Base-by-base conservation (phyloP, 805 yeast genomes). In the Saccharomycopsis vini region DNA sequence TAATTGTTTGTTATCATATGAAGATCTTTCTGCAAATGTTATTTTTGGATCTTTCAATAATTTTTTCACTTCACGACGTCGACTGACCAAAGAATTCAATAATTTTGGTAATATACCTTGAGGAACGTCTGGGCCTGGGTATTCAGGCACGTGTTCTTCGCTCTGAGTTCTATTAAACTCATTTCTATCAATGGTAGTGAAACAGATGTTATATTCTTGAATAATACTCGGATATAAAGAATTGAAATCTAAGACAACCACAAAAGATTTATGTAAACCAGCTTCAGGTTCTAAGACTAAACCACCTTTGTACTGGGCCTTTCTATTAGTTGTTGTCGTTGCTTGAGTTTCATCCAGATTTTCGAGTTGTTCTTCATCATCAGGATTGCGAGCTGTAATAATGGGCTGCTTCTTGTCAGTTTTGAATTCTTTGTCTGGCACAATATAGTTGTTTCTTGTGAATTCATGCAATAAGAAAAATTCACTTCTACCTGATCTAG, bases 211-310 rank as follows among this genome's bases (percentile, higher is more conserved):
- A 62, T 74, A 92, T 62, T 92, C 98, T 64, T 92, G 98, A 54
- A 92, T 92, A 57, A 92, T 90, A 50, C 95, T 85, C 7, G 98
- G 98, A 59, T 92, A 92, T 66, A 92, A 73, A 39, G 96, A 87
- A 65, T 92, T 92, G 79, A 92, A 92, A 66, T 92, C 98, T 97
- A 92, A 89, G 19, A 92, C 98, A 50, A 92, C 64, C 2, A 88
- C 75, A 58, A 81, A 85, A 52, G 86, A 82, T 58, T 86, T 87
- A 59, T 90, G 95, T 33, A 92, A 67, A 2, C 98, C 98, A 58
- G 82, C 87, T 56, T 85, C 96, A 1, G 98, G 98, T 51, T 92
- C 98, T 62, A 92, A 86, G 24, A 92, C 98, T 52, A 87, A 71
- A 60, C 98, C 96, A 69, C 96, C 96, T 59, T 83, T 85, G 59